phyloP scores from a whole-genome alignment of 495 filamentous ascomycete genomes.

The Penicillium roqueforti region DNA sequence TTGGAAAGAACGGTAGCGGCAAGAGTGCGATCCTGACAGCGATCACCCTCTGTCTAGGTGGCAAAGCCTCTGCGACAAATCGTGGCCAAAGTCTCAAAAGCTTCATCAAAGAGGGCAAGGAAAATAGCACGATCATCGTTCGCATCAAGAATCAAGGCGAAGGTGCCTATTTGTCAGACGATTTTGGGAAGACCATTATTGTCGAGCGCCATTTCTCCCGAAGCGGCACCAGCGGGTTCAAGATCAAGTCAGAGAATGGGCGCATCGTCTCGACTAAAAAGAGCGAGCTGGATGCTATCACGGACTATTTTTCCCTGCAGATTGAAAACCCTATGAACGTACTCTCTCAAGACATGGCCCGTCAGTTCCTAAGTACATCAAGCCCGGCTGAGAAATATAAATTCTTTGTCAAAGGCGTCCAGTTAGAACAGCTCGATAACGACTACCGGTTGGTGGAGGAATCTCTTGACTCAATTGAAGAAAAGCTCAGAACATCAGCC shows the following conservation, averaged over 20 bases:
- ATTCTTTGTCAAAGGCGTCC: conserved; percentile 93
- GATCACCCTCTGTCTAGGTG: conserved; percentile 88
- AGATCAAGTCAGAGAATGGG: conserved; percentile 69
- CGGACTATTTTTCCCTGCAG: conserved; percentile 88
- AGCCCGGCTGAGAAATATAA: conserved; percentile 84
- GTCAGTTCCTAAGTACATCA: conserved; percentile 86
- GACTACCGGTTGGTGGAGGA: conserved; percentile 81
- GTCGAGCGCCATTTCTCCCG: conserved; percentile 85
- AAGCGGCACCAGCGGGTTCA: conserved; percentile 76
- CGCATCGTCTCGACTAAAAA: conserved; percentile 78
- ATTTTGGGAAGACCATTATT: conserved; percentile 81
- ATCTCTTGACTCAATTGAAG: conserved; percentile 63
- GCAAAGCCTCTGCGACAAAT: conserved; percentile 92
- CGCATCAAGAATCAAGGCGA: conserved; percentile 85
- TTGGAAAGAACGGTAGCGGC: conserved; percentile 97
- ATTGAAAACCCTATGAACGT: conserved; percentile 98
- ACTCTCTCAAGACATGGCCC: conserved; percentile 93
- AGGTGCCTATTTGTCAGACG: conserved; percentile 75
- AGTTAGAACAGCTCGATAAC: conserved; percentile 84
- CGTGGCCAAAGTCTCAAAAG: conserved; percentile 85
- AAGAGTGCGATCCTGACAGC: conserved; percentile 97
- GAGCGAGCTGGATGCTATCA: conserved; percentile 84
- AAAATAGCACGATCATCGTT: conserved; percentile 62
- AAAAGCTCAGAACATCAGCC: conserved; percentile 46
- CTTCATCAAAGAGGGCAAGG: conserved; percentile 87